Evolutionary conservation across 306 rosid genomes (phyloP), one percentile per base, ranked within the genome.

Genomic region (Arachis stenosperma): DNA sequence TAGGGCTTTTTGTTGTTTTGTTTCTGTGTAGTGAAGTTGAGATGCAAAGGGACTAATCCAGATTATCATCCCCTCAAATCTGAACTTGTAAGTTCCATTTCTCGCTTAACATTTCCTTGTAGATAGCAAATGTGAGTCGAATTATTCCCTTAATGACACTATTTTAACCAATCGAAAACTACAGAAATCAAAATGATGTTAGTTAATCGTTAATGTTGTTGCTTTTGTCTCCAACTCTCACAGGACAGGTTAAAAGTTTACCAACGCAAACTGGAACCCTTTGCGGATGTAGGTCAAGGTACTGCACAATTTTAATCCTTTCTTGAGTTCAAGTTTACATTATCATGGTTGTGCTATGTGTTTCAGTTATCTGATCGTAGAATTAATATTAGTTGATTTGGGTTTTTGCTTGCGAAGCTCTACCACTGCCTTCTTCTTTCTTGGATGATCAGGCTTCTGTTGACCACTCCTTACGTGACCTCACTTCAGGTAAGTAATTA

Each of bases 231-330:
- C 9, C 7, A 52, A 9, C 69, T 55, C 51, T 40, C 30, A 33
- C 80, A 93, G 98, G 96, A 89, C 59, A 94, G 90, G 82, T 58
- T 94, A 71, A 89, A 79, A 30, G 37, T 81, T 79, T 85, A 87
- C 33, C 70, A 94, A 72, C 87, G 82, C 57, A 94, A 87, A 81
- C 71, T 94, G 42, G 84, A 85, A 39, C 77, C 84, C 7, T 71
- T 85, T 61, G 69, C 79, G n/a, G 81, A 74, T 75, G 64, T 80
- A 81, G 87, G 81, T 82, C 86, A 86, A 89, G 98, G 98, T 91
- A 82, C 59, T 55, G 7, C 53, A 15, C 55, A 40, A 36, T 39
- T 37, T 6, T 54, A 57, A 14, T 47, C 44, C 14, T 68, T 43
- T 48, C 44, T 8, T 44, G 41, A 64, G 61, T 50, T 48, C 41